Evolutionary conservation across 2,329 filamentous ascomycete species (phyloP).

Genomic region (Fusarium gaditjirri): DNA sequence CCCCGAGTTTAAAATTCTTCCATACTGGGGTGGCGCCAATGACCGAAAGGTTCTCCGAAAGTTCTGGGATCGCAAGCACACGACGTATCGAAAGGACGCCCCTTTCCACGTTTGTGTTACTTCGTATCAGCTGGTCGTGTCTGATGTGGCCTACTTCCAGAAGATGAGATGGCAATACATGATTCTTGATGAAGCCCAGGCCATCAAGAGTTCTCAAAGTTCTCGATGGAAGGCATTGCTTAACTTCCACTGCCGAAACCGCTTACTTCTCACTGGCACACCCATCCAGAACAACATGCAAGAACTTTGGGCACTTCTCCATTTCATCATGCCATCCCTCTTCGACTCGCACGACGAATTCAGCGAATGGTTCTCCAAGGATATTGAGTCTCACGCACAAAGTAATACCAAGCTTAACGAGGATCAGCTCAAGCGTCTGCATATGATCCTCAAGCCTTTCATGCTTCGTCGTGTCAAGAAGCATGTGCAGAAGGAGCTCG

Average conservation of each 20-base stretch:
- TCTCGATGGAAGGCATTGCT: constrained; percentile 97
- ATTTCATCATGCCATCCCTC: constrained; percentile 99
- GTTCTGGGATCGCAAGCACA: constrained; percentile 98
- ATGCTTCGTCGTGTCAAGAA: constrained; percentile 99
- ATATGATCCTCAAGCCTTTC: constrained; percentile 99
- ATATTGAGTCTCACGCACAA: constrained; percentile 97
- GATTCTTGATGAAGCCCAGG: constrained; percentile 98
- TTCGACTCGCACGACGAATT: constrained; percentile 96
- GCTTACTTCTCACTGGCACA: constrained; percentile 92
- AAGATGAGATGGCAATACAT: constrained; percentile 99
- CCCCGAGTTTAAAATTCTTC: constrained; percentile 91
- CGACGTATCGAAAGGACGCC: constrained; percentile 92
- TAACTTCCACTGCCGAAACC: constrained; percentile 94
- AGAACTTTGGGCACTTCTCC: constrained; percentile 94
- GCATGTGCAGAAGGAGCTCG: constrained; percentile 98
- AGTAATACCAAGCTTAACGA: constrained; percentile 99
- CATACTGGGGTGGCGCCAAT: constrained; percentile 95
- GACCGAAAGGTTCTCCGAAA: constrained; percentile 97
- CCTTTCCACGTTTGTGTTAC: constrained; percentile 97
- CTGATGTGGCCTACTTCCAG: constrained; percentile 96
- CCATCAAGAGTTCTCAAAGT: constrained; percentile 97
- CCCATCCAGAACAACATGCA: constrained; percentile 99
- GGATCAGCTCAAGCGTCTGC: constrained; percentile 93
- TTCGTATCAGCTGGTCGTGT: constrained; percentile 96
- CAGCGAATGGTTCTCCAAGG: constrained; percentile 93